A percentile compares a stretch with the other conserved stretches of the same genome.
Evolutionary conservation across 495 filamentous ascomycete genomes (phyloP).

Genomic region (Hyaloscypha bicolor): DNA sequence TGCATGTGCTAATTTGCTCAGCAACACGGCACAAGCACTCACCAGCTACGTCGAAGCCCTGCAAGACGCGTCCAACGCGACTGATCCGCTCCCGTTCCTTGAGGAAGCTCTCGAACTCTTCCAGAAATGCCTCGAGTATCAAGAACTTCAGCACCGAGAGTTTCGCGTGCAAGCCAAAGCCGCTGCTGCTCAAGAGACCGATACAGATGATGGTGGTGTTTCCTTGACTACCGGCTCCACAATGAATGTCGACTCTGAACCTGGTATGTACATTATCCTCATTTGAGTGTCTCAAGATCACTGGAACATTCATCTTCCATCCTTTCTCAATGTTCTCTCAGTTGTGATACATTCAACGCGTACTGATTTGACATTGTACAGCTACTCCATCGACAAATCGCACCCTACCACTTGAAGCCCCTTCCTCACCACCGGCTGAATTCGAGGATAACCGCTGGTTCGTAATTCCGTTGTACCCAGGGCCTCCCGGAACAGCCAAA

Average conservation of each 20-base stretch:
- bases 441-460: conserved; percentile 45
- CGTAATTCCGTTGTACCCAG: background rate
- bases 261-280: background rate
- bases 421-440: conserved; percentile 19
- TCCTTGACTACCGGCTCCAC: background rate
- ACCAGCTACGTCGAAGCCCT: conserved; percentile 63
- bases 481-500: too few relatives aligned
- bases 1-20: conserved; percentile 9
- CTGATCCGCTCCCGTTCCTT: conserved; percentile 47
- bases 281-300: background rate
- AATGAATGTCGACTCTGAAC: background rate
- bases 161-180: conserved; percentile 9
- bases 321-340: background rate
- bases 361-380: background rate
- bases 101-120: conserved; percentile 67
- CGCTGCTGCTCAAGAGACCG: background rate
- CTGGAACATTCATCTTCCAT: background rate
- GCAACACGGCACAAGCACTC: conserved; percentile 53
- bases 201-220: conserved; percentile 2
- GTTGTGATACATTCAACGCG: background rate
- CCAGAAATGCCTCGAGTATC: conserved; percentile 59
- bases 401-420: conserved; percentile 6
- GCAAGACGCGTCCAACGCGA: conserved; percentile 37
- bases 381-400: background rate
- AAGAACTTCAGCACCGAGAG: conserved; percentile 58